Conservation (phyloP, 1,139 yeast genomes). For the Blastobotrys buckinghamii region DNA sequence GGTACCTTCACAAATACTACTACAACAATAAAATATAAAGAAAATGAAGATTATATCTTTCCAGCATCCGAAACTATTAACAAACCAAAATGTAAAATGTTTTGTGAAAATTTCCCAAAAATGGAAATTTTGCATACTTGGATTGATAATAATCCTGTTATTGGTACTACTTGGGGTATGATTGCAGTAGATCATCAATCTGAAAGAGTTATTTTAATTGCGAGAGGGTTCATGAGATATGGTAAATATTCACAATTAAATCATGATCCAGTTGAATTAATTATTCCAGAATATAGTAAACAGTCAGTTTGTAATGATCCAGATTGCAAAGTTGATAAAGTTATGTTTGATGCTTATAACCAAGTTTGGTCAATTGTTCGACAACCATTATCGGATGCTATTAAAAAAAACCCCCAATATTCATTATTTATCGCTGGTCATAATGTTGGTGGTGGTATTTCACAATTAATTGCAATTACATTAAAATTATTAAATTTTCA, state of each 20-base stretch:
- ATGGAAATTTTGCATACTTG: constrained; percentile 1
- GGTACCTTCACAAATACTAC: neutral
- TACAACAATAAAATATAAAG: neutral
- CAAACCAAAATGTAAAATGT: neutral
- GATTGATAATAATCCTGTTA: neutral
- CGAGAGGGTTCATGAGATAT: constrained; percentile 7
- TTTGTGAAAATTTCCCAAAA: constrained; percentile 2
- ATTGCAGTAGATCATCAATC: constrained; percentile 4
- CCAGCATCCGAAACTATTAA: neutral
- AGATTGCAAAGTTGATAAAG: constrained; percentile 5
- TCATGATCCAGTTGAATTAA: neutral
- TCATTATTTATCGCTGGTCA: constrained; percentile 8
- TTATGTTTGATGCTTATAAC: constrained; percentile 3
- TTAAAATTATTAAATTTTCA: neutral
- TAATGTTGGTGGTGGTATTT: constrained; percentile 7
- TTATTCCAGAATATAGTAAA: constrained; percentile 2
- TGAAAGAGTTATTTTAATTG: neutral
- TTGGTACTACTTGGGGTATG: constrained; percentile 6
- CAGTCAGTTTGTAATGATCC: constrained; percentile 3
- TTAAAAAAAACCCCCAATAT: constrained; percentile 1
- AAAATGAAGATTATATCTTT: constrained; percentile 1
- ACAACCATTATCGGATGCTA: neutral
- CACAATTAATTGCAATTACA: constrained; percentile 7
- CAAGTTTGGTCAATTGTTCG: constrained; percentile 1
- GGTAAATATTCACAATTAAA: constrained; percentile 1